These are phyloP conservation scores for Breviolum minutum DNA, from an alignment of 73 alveolate genomes.

Conservation along the genomic window DNA sequence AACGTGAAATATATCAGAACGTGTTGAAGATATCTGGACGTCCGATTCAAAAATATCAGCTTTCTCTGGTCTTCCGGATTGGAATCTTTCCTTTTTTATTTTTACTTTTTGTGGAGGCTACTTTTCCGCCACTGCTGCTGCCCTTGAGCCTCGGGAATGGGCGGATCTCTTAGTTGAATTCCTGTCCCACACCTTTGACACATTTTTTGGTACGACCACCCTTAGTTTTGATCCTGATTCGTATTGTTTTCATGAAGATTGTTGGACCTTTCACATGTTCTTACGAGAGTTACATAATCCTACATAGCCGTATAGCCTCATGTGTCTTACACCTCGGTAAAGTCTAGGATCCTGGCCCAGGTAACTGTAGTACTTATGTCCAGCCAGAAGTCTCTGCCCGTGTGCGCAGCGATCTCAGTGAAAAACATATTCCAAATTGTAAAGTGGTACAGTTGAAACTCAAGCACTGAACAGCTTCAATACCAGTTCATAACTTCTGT, in stretches of 20 bases:
- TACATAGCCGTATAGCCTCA: no score
- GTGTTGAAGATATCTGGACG: no score
- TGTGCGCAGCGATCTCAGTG: constrained; percentile 29
- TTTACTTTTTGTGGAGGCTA: constrained; percentile 7
- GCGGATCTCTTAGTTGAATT: background rate
- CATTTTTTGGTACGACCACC: no score
- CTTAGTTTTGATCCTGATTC: no score
- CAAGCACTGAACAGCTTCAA: no score
- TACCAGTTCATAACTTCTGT: no score
- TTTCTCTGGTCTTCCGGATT: background rate
- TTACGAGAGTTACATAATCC: no score
- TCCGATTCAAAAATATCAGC: background rate
- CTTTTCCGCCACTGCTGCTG: constrained; percentile 82
- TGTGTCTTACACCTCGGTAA: no score
- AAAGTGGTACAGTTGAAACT: no score
- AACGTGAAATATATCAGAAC: background rate
- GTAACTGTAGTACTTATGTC: constrained; percentile 89
- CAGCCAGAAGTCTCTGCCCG: constrained; percentile 91
- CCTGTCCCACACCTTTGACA: no score
- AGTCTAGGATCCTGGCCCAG: background rate
- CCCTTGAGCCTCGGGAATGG: constrained; percentile 90
- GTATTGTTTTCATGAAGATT: no score
- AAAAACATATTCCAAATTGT: background rate
- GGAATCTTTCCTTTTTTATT: background rate
- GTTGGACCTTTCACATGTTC: no score